Evolutionary conservation across 371 early-diverging fungal species (phyloP).

Genomic region (Haplosporangium sp.): DNA sequence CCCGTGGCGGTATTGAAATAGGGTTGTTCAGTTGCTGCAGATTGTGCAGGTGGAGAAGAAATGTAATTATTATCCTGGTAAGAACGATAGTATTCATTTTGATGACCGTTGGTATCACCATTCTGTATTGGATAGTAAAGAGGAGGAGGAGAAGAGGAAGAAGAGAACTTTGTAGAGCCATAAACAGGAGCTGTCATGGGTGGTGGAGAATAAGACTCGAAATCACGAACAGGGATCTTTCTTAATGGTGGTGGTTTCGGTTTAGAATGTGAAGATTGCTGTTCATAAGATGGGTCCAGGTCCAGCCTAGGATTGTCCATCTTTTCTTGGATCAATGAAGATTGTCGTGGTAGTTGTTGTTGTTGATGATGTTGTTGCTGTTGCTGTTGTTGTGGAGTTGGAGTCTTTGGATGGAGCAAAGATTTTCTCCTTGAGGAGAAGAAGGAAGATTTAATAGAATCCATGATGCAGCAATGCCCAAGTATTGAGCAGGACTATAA

Average conservation of each 20-base stretch:
- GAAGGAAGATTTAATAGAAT: too few species aligned
- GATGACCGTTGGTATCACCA: conserved; percentile 7
- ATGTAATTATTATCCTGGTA: conserved; percentile 6
- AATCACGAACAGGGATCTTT: conserved; percentile 47
- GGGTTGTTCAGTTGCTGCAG: conserved; percentile 7
- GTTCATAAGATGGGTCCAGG: conserved; percentile 24
- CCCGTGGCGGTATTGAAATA: conserved; percentile 14
- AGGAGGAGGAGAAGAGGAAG: conserved; percentile 24
- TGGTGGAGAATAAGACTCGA: conserved; percentile 43
- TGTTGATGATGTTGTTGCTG: not conserved
- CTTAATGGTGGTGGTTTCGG: conserved; percentile 35
- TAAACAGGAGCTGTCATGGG: conserved; percentile 45
- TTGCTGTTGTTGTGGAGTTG: conserved; percentile 2
- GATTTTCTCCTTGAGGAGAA: too few species aligned
- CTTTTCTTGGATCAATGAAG: not conserved
- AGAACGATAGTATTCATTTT: conserved; percentile 2
- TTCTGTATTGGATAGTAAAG: conserved; percentile 3
- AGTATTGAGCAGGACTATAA: too few species aligned
- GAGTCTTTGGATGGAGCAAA: too few species aligned
- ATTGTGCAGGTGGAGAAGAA: not conserved
- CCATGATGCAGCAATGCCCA: too few species aligned
- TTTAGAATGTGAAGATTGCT: conserved; percentile 14
- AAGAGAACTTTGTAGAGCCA: conserved; percentile 24
- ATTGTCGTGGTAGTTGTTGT: not conserved
- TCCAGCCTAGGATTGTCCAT: conserved; percentile 34